Evolutionary conservation across 345 rosid genomes (phyloP), one percentile per base, ranked within the genome.

Genomic region (Aquilaria sinensis): DNA sequence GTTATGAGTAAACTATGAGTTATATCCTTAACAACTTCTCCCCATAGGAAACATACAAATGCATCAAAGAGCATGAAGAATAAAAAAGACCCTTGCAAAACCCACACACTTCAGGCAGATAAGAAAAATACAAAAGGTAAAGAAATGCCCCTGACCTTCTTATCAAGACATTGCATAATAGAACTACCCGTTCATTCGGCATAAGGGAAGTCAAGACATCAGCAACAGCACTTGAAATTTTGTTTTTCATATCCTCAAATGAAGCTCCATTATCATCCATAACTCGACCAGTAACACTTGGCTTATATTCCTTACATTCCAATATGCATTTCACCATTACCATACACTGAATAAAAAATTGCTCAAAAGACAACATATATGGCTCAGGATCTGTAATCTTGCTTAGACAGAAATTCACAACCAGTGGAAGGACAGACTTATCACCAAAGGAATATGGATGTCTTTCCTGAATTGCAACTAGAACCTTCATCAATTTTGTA

Each of bases 361-460:
- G 80, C 76, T 87, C 91, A 71, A 85, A 94, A 32, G 86, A 80
- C 45, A 80, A 50, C 57, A 83, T 47, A 49, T 75, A 81, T 48
- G 83, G 79, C 66, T 81, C 87, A 43, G 92, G 95, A 62, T 88
- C 88, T 16, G 77, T 80, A 60, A 94, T 94, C 80, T 74, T 90
- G 78, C 75, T 88, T 80, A 94, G 81, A 79, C 96, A 94, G 77
- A 94, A 94, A 79, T 83, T 89, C 85, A 90, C 61, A 54, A 90
- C 85, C 58, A 70, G 78, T 61, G 81, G 95, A 81, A 94, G 95
- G 69, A 81, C 88, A 72, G 87, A 75, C 70, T 81, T 85, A 72
- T 90, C 95, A 69, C 99, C 96, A 84, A 94, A 94, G 43, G 97
- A 77, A 76, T 80, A 94, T 66, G 97, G 97, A 84, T 94, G 99